Percentiles rank a stretch among this genome's conserved stretches.
Evolutionary conservation across 1,284 basidiomycete genomes (phyloP).

Genomic region (Ceratobasidium sp.): DNA sequence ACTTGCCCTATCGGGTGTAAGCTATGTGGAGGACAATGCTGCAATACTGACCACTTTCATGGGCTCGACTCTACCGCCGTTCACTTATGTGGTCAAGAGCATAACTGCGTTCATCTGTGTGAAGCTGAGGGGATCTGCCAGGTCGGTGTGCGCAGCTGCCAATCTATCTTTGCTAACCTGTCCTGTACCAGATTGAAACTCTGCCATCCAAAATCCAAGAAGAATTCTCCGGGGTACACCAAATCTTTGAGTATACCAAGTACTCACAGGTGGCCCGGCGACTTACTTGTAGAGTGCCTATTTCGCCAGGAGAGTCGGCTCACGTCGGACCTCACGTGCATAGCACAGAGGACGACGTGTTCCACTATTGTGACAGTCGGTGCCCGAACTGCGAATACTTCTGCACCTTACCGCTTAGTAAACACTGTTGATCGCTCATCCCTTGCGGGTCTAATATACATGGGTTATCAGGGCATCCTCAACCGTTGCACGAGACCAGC

Average conservation of each 20-base stretch:
- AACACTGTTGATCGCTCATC: not conserved
- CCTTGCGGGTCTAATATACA: conserved; percentile 51
- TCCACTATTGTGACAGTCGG: conserved; percentile 69
- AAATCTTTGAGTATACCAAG: conserved; percentile 65
- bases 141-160: not conserved
- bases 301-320: conserved; percentile 61
- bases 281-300: conserved; percentile 64
- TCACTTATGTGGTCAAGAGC: conserved; percentile 65
- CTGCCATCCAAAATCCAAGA: conserved; percentile 68
- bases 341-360: conserved; percentile 60
- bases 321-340: conserved; percentile 69
- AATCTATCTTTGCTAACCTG: conserved; percentile 50
- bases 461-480: conserved; percentile 66
- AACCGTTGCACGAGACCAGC: conserved; percentile 72
- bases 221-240: conserved; percentile 64
- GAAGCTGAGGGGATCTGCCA: conserved; percentile 60
- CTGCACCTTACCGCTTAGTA: conserved; percentile 71
- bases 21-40: conserved; percentile 69
- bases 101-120: too few relatives aligned
- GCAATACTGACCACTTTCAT: conserved; percentile 67
- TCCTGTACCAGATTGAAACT: conserved; percentile 70
- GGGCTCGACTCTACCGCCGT: conserved; percentile 60
- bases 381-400: conserved; percentile 71
- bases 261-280: conserved; percentile 61
- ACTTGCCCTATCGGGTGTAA: conserved; percentile 69